Percentiles rank a stretch among this genome's conserved stretches.
phyloP scores from a whole-genome alignment of 192 early-diverging fungal species.

The Coemansia sp. region DNA sequence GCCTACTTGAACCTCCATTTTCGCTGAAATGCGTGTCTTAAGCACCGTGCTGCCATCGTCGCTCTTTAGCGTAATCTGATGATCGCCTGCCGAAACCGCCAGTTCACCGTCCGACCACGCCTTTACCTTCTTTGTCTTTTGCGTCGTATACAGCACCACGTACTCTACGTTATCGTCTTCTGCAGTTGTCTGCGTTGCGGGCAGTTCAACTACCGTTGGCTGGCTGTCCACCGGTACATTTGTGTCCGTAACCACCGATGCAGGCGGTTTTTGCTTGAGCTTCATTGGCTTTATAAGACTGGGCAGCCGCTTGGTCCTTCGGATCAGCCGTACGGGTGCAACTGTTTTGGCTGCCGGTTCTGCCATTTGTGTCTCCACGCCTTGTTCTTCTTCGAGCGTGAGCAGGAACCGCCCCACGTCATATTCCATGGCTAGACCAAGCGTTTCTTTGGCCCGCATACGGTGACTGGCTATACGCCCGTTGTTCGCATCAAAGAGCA shows the following conservation, averaged over 20 bases:
- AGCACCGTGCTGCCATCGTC: constrained; percentile 27
- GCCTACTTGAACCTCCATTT: constrained; percentile 26
- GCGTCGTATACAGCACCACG: constrained; percentile 41
- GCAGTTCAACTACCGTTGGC: too few relatives aligned
- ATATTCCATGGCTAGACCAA: constrained; percentile 37
- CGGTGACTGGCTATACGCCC: constrained; percentile 33
- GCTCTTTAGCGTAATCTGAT: constrained; percentile 25
- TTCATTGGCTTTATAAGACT: constrained; percentile 48
- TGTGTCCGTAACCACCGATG: neutral
- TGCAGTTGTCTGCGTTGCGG: neutral
- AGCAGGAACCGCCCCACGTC: constrained; percentile 42
- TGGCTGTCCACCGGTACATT: too few relatives aligned
- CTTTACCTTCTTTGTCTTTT: constrained; percentile 52
- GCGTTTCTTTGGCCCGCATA: constrained; percentile 30
- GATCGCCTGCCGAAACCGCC: constrained; percentile 7
- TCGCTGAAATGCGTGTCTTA: constrained; percentile 21
- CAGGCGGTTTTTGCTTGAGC: constrained; percentile 3
- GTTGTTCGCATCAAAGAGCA: constrained; percentile 29
- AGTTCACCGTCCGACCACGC: constrained; percentile 48
- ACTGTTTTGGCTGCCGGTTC: neutral
- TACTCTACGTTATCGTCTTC: constrained; percentile 16
- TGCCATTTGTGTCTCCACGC: neutral
- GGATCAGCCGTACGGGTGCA: neutral
- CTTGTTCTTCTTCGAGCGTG: constrained; percentile 40
- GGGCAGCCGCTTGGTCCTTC: constrained; percentile 20